Conservation (phyloP, 2,329 filamentous ascomycete species). For the Penicillium glabrum region DNA sequence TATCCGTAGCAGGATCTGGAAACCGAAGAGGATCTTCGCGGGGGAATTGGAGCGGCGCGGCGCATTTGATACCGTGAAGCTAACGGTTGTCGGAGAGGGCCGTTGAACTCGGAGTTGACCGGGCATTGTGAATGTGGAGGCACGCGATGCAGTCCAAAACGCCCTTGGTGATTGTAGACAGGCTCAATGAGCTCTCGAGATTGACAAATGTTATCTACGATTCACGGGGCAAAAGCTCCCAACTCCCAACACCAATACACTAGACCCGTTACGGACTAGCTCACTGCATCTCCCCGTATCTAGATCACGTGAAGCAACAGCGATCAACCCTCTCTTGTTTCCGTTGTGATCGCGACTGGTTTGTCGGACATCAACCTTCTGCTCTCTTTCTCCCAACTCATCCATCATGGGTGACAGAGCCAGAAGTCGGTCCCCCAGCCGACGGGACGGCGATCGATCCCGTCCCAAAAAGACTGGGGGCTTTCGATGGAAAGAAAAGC, state of each 20-base stretch:
- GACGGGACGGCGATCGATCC: slow-evolving; percentile 36
- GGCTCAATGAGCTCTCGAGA: neutral
- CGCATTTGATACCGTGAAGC: slow-evolving; percentile 86
- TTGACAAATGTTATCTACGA: neutral
- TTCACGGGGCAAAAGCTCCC: slow-evolving; percentile 1
- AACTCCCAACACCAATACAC: slow-evolving; percentile 1
- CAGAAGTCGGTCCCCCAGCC: slow-evolving; percentile 46
- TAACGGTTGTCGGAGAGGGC: slow-evolving; percentile 84
- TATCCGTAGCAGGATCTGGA: slow-evolving; percentile 48
- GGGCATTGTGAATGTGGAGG: slow-evolving; percentile 53
- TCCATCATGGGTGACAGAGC: slow-evolving; percentile 36
- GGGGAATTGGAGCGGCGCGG: slow-evolving; percentile 52
- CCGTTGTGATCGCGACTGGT: slow-evolving; percentile 8
- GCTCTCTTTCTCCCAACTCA: slow-evolving; percentile 8
- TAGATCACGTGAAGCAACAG: slow-evolving; percentile 1
- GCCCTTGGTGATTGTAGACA: neutral
- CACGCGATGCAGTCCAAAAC: neutral
- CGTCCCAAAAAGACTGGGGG: slow-evolving; percentile 43
- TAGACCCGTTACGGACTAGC: slow-evolving; percentile 8
- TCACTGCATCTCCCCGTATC: neutral
- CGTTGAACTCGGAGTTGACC: slow-evolving; percentile 46
- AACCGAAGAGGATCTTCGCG: slow-evolving; percentile 44
- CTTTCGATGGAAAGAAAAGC: slow-evolving; percentile 52
- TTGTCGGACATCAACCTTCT: slow-evolving; percentile 18
- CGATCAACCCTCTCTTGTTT: neutral